Base-by-base conservation (phyloP, 2,329 filamentous ascomycete species). In the Curvularia eragrostidis region DNA sequence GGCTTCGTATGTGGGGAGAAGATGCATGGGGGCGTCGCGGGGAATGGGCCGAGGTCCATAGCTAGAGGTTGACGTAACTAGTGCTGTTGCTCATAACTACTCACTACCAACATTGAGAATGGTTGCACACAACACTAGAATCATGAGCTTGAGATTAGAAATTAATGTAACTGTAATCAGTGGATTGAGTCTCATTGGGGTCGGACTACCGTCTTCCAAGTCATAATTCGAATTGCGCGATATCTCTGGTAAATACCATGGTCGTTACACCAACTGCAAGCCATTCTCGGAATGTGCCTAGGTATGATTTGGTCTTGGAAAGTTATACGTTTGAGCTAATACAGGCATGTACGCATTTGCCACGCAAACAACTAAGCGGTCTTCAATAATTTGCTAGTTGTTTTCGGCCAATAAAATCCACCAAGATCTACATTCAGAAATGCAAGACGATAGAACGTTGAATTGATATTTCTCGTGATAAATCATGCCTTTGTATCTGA, bases 11-110 rank as follows among this genome's bases (percentile, higher is more conserved):
- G n/a, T 32, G 41, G 46, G 32, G 41, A 46, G 48, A 47, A 38
- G 48, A 52, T 32, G 32, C 18, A 26, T 15, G 21, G 19, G n/a
- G 19, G 30, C 13, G 32, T 18, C 32, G 23, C 42, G 34, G 54
- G 50, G 19, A 28, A 41, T 26, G 19, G 15, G 41, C 48, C 32
- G 48, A 52, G 41, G 48, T 42, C 15, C 30, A 34, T 26, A n/a
- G n/a, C n/a, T n/a, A 19, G 15, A 41, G 13, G 30, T 39, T 47
- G 41, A 41, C 41, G 18, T 56, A 47, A 42, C 38, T 42, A 12
- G 5, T 12, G 5, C 15, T 1, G 8, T 41, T 8, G 21, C 3
- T 28, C 1, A 44, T 5, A 8, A 18, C 23, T 5, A 28, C 15
- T 8, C 6, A 52, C 19, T 5, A 44, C 13, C 41, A 19, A 43